Conservation (phyloP, 768 basidiomycete species). For the Rhizopogon sp. region DNA sequence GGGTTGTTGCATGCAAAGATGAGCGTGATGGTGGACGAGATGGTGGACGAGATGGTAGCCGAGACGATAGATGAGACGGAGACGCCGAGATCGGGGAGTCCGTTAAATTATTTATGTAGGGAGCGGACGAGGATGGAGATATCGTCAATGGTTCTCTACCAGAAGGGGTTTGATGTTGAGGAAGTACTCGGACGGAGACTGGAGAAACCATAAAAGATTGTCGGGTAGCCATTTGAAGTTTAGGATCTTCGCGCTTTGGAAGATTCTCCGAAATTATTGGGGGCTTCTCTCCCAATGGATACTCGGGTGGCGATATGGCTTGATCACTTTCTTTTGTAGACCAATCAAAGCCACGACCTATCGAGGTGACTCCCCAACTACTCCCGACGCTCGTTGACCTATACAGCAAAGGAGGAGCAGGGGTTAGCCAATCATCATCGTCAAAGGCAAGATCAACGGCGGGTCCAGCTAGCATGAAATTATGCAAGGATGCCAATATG, state of each 20-base stretch:
- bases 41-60: conserved; percentile 23
- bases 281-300: conserved; percentile 6
- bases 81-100: conserved; percentile 24
- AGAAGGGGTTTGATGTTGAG: conserved; percentile 19
- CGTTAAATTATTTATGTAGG: conserved; percentile 14
- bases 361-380: conserved; percentile 83
- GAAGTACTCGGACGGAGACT: conserved; percentile 13
- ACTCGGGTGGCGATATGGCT: background rate
- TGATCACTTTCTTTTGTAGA: conserved; percentile 35
- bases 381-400: conserved; percentile 63
- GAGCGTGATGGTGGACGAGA: conserved; percentile 18
- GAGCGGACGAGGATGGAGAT: conserved; percentile 23
- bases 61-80: conserved; percentile 13
- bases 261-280: conserved; percentile 11
- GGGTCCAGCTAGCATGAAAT: conserved; percentile 53
- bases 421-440: conserved; percentile 64
- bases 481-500: background rate
- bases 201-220: conserved; percentile 12
- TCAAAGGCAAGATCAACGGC: conserved; percentile 61
- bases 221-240: conserved; percentile 5
- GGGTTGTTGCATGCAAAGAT: conserved; percentile 3
- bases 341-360: conserved; percentile 83
- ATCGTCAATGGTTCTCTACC: conserved; percentile 23
- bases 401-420: conserved; percentile 47
- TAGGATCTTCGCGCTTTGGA: conserved; percentile 5